Base-by-base conservation (phyloP, 2,329 filamentous ascomycete genomes). In the Cladosporium sp. region DNA sequence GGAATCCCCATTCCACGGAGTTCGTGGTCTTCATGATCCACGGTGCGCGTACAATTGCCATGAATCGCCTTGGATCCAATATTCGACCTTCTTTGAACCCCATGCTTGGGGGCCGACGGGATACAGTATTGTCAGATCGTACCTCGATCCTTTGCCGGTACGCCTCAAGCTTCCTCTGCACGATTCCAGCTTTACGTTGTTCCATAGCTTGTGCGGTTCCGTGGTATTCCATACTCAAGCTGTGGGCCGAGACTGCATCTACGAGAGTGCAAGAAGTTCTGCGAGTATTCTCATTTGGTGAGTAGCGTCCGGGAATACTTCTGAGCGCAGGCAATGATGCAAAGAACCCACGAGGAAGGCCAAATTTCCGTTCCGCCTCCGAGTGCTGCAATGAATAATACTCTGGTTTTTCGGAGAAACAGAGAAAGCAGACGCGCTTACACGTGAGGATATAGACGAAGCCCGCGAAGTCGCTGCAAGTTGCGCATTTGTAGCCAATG, bases 381-480 rank as follows among this genome's bases (percentile, higher is more conserved):
- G 16, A 3, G 38, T 22, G 16, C 2, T 43, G 42, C 7, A 67
- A 27, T 25, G 69, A 67, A 38, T 67, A 59, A 50, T 67, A 72
- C 40, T 55, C 51, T 1, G 36, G 20, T 3, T 62, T 47, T n/a
- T 49, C 42, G 27, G 62, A 59, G 52, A 70, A 67, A 58, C 69
- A 72, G 13, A 63, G 53, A 51, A 63, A 70, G 57, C 71, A 74
- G 42, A 72, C 67, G 2, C 70, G 67, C 25, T 55, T 56, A 55
- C 67, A 70, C 40, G 60, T 65, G 36, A 72, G 57, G 16, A 72
- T 62, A 54, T 72, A 72, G 41, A 72, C 57, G 50, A 70, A 66
- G 35, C 58, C 61, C 29, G 66, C 69, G 50, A 72, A 70, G 13
- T 60, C 55, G n/a, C 59, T 59, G 57, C 71, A 73, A 7, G 30